Base-by-base conservation (phyloP, 441 rosid genomes). In the Populus hybrid region DNA sequence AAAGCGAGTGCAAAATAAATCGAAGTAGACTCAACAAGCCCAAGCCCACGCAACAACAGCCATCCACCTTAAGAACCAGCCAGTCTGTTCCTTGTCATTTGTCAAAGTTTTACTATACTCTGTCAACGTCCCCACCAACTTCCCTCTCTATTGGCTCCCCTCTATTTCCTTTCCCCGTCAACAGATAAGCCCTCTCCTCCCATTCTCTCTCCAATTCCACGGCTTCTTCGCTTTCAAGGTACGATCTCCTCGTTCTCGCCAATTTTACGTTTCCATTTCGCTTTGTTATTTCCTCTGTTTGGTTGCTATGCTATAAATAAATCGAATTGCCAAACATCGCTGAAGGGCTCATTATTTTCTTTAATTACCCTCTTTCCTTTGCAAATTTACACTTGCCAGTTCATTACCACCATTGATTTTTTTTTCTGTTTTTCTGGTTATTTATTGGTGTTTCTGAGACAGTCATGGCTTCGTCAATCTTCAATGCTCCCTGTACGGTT, bases 401-500 rank as follows among this genome's bases (percentile, higher is more conserved):
- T 29, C 31, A 29, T 29, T 29, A 29, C 31, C 31, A 3, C 31
- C 3, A 29, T 29, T 29, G 31, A 29, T 29, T 29, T 29, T 29
- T 29, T 29, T 4, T n/a, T n/a, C n/a, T n/a, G n/a, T n/a, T n/a
- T n/a, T n/a, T n/a, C n/a, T 29, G 31, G 18, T n/a, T 3, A 8
- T 1, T 71, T 45, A 3, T 8, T 42, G 14, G 10, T 45, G 28
- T 45, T 26, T 71, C 11, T 4, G 20, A 11, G 24, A 7, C 70
- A 72, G 76, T 21, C 20, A 81, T 83, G 85, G 79, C 83, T 29
- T 79, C 83, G 0, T 71, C 79, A 26, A 74, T 74, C 35, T 74
- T 82, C 70, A 76, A 59, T 68, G 21, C 68, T 70, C 20, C 71
- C 23, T 77, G 26, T 23, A 59, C 74, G 10, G 40, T 33, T 16